Base-by-base conservation (phyloP, 208 protist genomes). In the Crithidia fasciculata region DNA sequence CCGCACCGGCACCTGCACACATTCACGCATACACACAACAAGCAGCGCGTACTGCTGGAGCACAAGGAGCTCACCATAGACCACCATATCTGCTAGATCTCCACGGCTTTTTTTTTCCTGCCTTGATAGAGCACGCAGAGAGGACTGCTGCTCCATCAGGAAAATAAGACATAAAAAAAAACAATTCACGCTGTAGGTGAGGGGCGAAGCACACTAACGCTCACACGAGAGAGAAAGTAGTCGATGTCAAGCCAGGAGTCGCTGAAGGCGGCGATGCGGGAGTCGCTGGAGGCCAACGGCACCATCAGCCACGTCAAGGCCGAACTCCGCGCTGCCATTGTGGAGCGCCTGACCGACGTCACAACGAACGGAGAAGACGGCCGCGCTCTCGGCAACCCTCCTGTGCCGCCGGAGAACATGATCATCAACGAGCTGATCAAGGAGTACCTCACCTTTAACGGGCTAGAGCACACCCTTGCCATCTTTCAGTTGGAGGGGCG, bases 371-470 rank as follows among this genome's bases (percentile, higher is more conserved):
- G 62, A n/a, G n/a, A n/a, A 5, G 74, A 76, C 36, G 68, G 50
- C 47, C 28, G 47, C n/a, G 59, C 39, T 15, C 53, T 72, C 4
- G 69, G 40, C 6, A 79, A 80, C 41, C 87, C 92, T 4, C 78
- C 90, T 2, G 72, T 88, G 45, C 95, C 95, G 15, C 87, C 95
- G 13, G 94, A 98, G 77, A 98, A 98, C 74, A 71, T 98, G 63
- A 81, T 98, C 16, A 82, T 98, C 62, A 97, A 98, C 76, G 94
- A 98, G 75, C 88, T 98, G n/a, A 97, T 98, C 56, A 90, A 93
- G 55, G 94, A 98, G 73, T 98, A 98, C 71, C 70, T 98, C 12
- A 81, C 82, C 13, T 97, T 94, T 74, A 98, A 97, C 74, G 91
- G 93, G 0, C 87, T 96, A 28, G 88, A 97, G 74, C 92, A 98